phyloP scores from a whole-genome alignment of 2,329 filamentous ascomycete species.

The Aspergillus caelatus region DNA sequence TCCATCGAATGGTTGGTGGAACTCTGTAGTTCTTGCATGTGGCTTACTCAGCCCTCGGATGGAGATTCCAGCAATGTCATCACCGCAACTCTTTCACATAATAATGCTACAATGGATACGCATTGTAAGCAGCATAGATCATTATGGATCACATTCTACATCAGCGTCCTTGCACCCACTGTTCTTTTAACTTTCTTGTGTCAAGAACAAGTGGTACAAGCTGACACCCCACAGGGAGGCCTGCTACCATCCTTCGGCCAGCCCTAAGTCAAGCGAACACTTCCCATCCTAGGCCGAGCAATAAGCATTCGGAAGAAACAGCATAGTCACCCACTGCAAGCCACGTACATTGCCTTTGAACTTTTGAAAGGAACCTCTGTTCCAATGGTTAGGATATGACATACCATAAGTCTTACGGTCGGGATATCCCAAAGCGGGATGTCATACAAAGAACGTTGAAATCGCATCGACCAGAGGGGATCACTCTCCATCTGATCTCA shows the following conservation, averaged over 20 bases:
- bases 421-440: background rate
- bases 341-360: background rate
- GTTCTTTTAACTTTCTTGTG: background rate
- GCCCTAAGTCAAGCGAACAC: background rate
- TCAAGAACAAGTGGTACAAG: slow-evolving; percentile 2
- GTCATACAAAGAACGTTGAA: background rate
- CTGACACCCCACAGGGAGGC: background rate
- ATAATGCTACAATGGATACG: background rate
- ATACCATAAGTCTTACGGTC: background rate
- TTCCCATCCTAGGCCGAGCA: background rate
- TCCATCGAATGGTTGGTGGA: background rate
- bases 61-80: background rate
- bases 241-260: background rate
- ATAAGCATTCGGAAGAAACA: background rate
- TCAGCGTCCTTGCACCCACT: background rate
- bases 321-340: background rate
- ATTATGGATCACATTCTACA: background rate
- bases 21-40: background rate
- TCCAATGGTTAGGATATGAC: background rate
- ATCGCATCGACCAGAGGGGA: background rate
- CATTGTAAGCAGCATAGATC: background rate
- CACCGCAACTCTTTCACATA: background rate
- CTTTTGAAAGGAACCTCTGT: background rate
- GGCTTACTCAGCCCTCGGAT: background rate
- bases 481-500: slow-evolving; percentile 4